Evolutionary conservation across 176 grass and related monocot species (phyloP), one percentile per base, ranked within the genome.

Genomic region (Carex scoparia): DNA sequence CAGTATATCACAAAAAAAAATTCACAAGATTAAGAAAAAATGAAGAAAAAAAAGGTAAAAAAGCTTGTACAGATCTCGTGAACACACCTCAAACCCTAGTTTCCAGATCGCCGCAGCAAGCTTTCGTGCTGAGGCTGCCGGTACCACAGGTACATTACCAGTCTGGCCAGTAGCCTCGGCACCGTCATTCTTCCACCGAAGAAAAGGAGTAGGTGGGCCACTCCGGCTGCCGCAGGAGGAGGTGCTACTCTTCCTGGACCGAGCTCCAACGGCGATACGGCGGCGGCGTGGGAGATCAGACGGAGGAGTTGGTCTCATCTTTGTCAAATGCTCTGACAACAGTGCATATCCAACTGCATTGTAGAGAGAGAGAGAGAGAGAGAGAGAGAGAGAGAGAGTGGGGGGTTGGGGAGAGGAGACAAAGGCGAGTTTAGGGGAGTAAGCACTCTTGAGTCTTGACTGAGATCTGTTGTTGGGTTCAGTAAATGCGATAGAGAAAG

Each of bases 81-180:
- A 67, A 67, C 63, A 32, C 46, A 83, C 81, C 81, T 83, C 27
- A 83, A 83, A 83, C 61, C 81, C 81, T 67, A 69, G 81, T 83
- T 76, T 83, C 81, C 81, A 85, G 84, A 85, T 85, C 70, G 70
- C 67, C 31, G 70, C 84, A 79, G 90, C 94, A 62, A 97, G 91
- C 88, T 85, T 97, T 71, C 94, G 87, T 13, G 88, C 94, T 44
- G 92, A 90, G 72, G n/a, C 38, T 5, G 57, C 64, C 59, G 76
- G 61, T 40, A 15, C 32, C 13, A 49, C 59, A 30, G 60, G 62
- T 69, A 19, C 59, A 7, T 82, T 46, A 63, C 3, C 62, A 48
- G 35, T 84, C 51, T 79, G 32, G 64, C 11, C 18, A 53, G 33
- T 51, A 44, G 6, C 55, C 7, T 79, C 53, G 61, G 16, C 16